Conservation (phyloP, 306 rosid genomes). For the Fragaria iinumae region DNA sequence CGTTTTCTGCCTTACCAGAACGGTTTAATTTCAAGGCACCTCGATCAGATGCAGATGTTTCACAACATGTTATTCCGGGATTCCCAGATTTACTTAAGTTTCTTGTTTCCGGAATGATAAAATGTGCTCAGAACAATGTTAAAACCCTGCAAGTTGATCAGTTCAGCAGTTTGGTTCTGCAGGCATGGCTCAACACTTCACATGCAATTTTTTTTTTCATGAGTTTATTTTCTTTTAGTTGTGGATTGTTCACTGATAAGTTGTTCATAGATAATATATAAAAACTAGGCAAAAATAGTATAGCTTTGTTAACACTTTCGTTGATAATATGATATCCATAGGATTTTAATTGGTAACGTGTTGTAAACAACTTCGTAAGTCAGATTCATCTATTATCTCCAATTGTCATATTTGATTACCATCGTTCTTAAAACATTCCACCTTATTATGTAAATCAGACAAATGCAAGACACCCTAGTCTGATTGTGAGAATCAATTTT, state of each 20-base stretch:
- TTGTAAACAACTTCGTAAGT: not conserved
- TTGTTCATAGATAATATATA: not conserved
- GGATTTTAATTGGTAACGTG: not conserved
- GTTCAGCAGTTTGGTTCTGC: constrained; percentile 85
- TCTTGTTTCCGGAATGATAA: constrained; percentile 60
- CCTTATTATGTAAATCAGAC: not conserved
- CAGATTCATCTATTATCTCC: not conserved
- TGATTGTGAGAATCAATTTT: not conserved
- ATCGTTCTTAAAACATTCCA: not conserved
- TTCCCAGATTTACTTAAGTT: constrained; percentile 68
- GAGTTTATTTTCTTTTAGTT: not conserved
- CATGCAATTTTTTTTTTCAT: not conserved
- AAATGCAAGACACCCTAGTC: not conserved
- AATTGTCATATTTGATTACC: not conserved
- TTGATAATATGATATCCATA: not conserved
- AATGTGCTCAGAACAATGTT: constrained; percentile 40
- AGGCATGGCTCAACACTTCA: constrained; percentile 47
- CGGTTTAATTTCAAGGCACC: constrained; percentile 58
- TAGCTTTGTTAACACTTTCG: not conserved
- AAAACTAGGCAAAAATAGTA: not conserved
- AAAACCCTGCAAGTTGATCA: constrained; percentile 66
- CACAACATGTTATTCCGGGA: constrained; percentile 35
- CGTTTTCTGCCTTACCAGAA: constrained; percentile 55
- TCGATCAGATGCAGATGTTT: constrained; percentile 35
- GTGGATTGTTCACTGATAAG: not conserved